Evolutionary conservation across 202 grass and related monocot genomes (phyloP), one percentile per base, ranked within the genome.

Genomic region (Schoenoplectus tabernaemontani): DNA sequence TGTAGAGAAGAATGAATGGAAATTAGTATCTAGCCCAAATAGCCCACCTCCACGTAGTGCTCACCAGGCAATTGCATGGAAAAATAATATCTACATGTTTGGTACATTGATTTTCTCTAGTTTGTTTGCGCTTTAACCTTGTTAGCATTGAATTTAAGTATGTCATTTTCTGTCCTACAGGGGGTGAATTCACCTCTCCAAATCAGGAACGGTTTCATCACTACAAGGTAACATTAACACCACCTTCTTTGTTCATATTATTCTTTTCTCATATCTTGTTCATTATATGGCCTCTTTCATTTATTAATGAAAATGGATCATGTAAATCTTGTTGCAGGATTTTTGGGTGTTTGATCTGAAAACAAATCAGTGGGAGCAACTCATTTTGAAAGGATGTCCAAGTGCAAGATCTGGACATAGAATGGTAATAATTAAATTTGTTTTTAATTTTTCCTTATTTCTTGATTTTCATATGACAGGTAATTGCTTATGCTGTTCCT

Each of bases 171-270:
- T n/a, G 53, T 73, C 79, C 32, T 85, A 80, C 81, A 97, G 94
- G 94, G 44, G 94, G 94, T 11, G 94, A 93, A 86, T 97, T 97
- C 66, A 97, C 94, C 77, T 97, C 94, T 59, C 94, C 94, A 81
- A 97, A 97, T 84, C 91, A 97, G 84, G 94, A 97, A 76, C 87
- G 91, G 36, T 97, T 97, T 84, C 94, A 97, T 83, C 94, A 97
- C 86, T 97, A 97, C 84, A 97, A 93, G 94, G 94, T 97, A 83
- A 10, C 50, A 81, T 79, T 50, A 56, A 50, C 59, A 53, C 57
- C 57, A 28, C 1, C 84, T 47, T 57, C 77, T 44, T 57, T 77
- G 33, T 78, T 63, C 0, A 73, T 5, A 11, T 66, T 44, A n/a
- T 58, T 28, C 0, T 81, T 83, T 65, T 16, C 23, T n/a, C 53